Evolutionary conservation across 208 protist species (phyloP), one percentile per base, ranked within the genome.

Genomic region (Trypanosoma cruzi): DNA sequence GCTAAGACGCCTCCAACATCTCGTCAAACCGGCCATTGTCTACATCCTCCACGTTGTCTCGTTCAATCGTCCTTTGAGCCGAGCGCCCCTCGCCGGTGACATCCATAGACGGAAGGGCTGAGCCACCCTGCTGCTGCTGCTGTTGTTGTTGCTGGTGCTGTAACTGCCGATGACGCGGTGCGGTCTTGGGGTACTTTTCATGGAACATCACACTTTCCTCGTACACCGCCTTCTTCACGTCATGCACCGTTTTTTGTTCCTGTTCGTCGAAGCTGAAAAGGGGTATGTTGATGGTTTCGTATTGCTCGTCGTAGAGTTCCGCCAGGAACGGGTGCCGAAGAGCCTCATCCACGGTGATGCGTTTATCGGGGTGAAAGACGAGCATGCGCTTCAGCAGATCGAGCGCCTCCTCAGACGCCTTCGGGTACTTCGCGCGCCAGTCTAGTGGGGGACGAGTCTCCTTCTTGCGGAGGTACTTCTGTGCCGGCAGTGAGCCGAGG

Each of bases 381-480:
- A 98, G 88, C 93, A 98, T 98, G 32, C 79, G 78, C 37, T 84
- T 61, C 50, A 98, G 80, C 29, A 98, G 81, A 70, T 98, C 95
- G 26, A 98, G 68, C 14, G 95, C 93, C 36, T 88, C 73, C 0
- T 58, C 28, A n/a, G 80, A 90, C 8, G 93, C 93, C 28, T 80
- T 82, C 8, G 89, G 92, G 71, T 96, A 97, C 42, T 83, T 78
- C 34, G 74, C 65, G 20, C 74, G 65, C 89, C 91, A 98, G 63
- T 94, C 77, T 8, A 78, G 67, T 1, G 72, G 56, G 13, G 71
- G 53, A 16, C 82, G 79, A 4, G 53, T 16, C 11, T 71, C 67
- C 74, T 97, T 97, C 74, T 87, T 89, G 40, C 82, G 80, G 7
- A 98, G 63, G 63, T 98, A 98, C 70, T 96, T 89, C 71, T 90